These are phyloP conservation scores for Geoglossum glabrum DNA, from an alignment of 495 filamentous ascomycete species.

Conservation along the genomic window DNA sequence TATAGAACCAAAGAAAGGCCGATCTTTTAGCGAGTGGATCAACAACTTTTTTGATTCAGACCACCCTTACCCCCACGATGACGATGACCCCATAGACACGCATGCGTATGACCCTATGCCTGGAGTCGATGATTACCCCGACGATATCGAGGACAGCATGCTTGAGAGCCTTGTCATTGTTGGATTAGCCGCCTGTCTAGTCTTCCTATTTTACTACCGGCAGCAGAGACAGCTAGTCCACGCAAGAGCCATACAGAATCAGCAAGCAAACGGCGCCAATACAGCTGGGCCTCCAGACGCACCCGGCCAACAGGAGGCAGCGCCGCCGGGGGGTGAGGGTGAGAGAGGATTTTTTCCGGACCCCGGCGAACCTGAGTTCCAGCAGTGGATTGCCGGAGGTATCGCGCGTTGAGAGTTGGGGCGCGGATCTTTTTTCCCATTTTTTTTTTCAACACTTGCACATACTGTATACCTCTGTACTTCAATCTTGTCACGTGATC, in stretches of 20 bases:
- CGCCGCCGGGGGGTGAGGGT: conserved; percentile 17
- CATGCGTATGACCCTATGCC: conserved; percentile 8
- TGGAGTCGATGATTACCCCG: conserved; percentile 37
- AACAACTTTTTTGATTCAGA: conserved; percentile 64
- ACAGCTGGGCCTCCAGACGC: conserved; percentile 14
- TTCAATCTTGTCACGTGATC: not conserved
- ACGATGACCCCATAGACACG: conserved; percentile 13
- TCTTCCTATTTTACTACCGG: conserved; percentile 65
- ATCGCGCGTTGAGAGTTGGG: conserved; percentile 39
- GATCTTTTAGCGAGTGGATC: conserved; percentile 69
- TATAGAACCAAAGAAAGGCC: conserved; percentile 38
- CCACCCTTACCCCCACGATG: conserved; percentile 34
- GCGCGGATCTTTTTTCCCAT: not conserved
- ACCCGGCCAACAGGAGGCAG: conserved; percentile 14
- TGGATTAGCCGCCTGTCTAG: conserved; percentile 48
- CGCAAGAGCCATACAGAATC: conserved; percentile 22
- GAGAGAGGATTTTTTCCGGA: conserved; percentile 52
- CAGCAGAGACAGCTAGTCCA: conserved; percentile 49
- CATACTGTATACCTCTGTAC: not conserved
- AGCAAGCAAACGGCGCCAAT: conserved; percentile 13
- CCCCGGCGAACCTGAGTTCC: conserved; percentile 50
- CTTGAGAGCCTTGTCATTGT: conserved; percentile 76
- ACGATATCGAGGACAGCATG: conserved; percentile 56
- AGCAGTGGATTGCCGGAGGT: conserved; percentile 54
- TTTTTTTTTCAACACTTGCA: not conserved